Base-by-base conservation (phyloP, 1,284 basidiomycete species). In the Singerocomus rubriflavus region DNA sequence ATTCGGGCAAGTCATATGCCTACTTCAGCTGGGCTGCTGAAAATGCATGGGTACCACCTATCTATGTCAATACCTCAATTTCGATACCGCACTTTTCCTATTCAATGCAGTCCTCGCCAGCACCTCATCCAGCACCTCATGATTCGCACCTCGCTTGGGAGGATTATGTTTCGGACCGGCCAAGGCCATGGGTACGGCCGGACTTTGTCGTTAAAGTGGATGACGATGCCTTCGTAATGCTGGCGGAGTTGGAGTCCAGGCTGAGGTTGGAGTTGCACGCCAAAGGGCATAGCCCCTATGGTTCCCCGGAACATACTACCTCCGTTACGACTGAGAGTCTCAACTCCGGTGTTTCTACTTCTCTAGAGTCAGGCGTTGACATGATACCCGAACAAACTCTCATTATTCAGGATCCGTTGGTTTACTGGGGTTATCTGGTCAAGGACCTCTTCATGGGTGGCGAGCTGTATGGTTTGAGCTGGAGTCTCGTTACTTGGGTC, bases 401-500 rank as follows among this genome's bases (percentile, higher is more conserved):
- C 10, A 9, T n/a, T 34, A 46, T 56, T 21, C 70, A 78, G 31
- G 88, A 94, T 64, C 85, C 84, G 1, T 72, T 93, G 56, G 83
- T 94, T 16, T 95, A 93, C 69, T 98, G 93, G 93, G 94, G 94
- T 4, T 97, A 98, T 68, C 84, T 98, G 32, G 90, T 98, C 41
- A 93, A 93, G 57, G 91, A 95, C 64, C 76, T 73, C 49, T 98
- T 98, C 73, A 98, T 99, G 95, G 96, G 85, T 5, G 96, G 96
- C 21, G 95, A 99, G 70, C 73, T 93, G 53, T 99, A 99, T 69
- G 94, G 86, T 9, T 74, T 99, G 27, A 95, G 91, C 46, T 91
- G 86, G 77, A 88, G 88, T 65, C 75, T 99, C 48, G 92, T 94
- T n/a, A 77, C 89, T 54, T 98, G 91, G 83, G 78, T 94, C 12